Percentiles rank a stretch among this genome's conserved stretches.
Conservation (phyloP, 495 filamentous ascomycete species). For the Cairneyella variabilis region DNA sequence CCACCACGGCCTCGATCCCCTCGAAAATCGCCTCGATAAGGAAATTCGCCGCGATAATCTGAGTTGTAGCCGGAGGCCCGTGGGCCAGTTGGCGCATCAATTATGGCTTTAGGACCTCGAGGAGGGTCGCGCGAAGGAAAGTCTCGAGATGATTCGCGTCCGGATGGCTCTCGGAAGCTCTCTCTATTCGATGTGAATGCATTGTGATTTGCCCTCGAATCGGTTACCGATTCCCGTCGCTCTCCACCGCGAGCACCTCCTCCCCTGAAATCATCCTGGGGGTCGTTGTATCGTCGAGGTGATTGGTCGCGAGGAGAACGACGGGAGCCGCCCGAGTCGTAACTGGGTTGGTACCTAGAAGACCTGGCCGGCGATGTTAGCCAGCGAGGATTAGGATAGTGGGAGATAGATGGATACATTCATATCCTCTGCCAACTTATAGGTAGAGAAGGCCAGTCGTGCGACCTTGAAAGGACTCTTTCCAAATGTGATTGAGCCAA, state of each 20-base stretch:
- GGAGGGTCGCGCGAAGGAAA: conserved; percentile 52
- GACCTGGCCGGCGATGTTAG: conserved; percentile 18
- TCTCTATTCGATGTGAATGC: conserved; percentile 47
- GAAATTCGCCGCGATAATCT: conserved; percentile 21
- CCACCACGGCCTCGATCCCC: conserved; percentile 39
- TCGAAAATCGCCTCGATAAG: conserved; percentile 44
- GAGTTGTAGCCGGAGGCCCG: conserved; percentile 32
- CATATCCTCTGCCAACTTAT: conserved; percentile 21
- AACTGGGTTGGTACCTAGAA: conserved; percentile 28
- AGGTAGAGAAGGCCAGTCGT: too few species aligned
- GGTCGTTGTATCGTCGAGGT: conserved; percentile 48
- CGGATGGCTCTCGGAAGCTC: conserved; percentile 33
- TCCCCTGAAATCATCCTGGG: conserved; percentile 43
- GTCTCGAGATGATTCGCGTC: conserved; percentile 25
- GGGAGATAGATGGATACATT: conserved; percentile 15
- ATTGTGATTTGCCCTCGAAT: conserved; percentile 43
- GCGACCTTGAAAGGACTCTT: too few species aligned
- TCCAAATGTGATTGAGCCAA: too few species aligned
- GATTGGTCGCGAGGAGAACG: conserved; percentile 56
- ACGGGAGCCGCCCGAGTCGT: conserved; percentile 34
- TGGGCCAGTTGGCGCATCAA: conserved; percentile 60
- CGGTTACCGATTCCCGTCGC: conserved; percentile 37
- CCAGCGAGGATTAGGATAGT: background rate
- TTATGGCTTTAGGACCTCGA: conserved; percentile 61
- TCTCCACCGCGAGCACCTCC: conserved; percentile 21